Evolutionary conservation across 139 green algal genomes (phyloP), one percentile per base, ranked within the genome.

Genomic region (Chlamydomonas incerta): DNA sequence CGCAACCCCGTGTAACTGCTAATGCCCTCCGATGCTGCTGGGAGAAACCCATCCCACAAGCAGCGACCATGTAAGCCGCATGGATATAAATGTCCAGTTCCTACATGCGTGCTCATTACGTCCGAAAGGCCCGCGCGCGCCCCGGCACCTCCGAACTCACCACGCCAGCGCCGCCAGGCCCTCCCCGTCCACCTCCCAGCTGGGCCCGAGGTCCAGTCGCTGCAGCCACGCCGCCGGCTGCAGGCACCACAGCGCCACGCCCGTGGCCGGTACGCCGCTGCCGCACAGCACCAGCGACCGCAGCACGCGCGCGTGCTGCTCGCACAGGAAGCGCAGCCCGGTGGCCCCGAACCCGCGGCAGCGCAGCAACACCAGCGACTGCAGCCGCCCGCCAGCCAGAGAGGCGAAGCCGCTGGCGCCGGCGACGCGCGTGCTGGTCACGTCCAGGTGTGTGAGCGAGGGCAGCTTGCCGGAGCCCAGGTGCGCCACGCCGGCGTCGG

Each of bases 401-500:
- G 29, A 29, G 29, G 60, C 35, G 28, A 83, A 73, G 63, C 76
- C 76, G 5, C 60, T 60, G 6, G 11, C 24, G 62, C 76, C 76
- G 62, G 37, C 60, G 29, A 83, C 62, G 29, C 76, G 76, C 8
- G 76, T 83, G 37, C 4, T n/a, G 1, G 76, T 47, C 1, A 83
- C 41, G 76, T 83, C 76, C 28, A 83, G 76, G 41, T 46, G 57
- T 13, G 60, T 24, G 3, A 83, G 76, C 41, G 20, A 14, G 3
- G 76, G 76, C 26, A 83, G 62, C 24, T 37, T 46, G 18, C 14
- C 14, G 13, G 76, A 26, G 26, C 0, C 24, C 26, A 82, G 57
- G 37, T 72, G 62, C 35, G 76, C 76, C 33, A 83, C 28, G 76
- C 76, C 76, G 28, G 60, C 76, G 29, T 83, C 76, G 37, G 62